phyloP scores from a whole-genome alignment of 257 asterid genomes.

The Eucommia ulmoides region DNA sequence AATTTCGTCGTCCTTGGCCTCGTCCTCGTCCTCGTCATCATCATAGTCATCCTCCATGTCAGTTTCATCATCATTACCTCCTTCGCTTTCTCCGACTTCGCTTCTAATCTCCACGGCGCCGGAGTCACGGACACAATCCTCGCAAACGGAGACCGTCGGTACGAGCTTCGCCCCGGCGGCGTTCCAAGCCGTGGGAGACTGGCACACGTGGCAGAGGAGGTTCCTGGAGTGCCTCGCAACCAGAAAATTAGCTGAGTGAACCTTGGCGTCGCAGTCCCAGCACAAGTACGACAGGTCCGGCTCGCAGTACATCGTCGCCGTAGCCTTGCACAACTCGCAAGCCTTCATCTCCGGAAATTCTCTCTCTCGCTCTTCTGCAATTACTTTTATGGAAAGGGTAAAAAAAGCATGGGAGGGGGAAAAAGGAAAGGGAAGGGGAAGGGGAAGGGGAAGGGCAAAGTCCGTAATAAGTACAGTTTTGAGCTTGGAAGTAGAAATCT shows the following conservation, averaged over 20 bases:
- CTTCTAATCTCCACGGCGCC: background rate
- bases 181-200: slow-evolving; percentile 52
- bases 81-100: slow-evolving; percentile 6
- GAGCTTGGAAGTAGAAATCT: too few relatives aligned
- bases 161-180: slow-evolving; percentile 50
- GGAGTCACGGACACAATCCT: slow-evolving; percentile 15
- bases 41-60: slow-evolving; percentile 12
- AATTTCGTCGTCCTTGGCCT: background rate
- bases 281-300: slow-evolving; percentile 69
- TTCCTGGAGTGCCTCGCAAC: slow-evolving; percentile 66
- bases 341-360: slow-evolving; percentile 18
- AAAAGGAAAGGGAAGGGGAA: too few relatives aligned
- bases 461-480: too few relatives aligned
- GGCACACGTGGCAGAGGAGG: slow-evolving; percentile 61
- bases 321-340: slow-evolving; percentile 49
- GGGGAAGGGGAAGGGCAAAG: too few relatives aligned
- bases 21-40: slow-evolving; percentile 10
- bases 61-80: slow-evolving; percentile 4
- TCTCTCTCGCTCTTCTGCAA: too few relatives aligned
- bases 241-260: slow-evolving; percentile 72
- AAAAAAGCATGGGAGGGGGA: too few relatives aligned
- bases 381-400: too few relatives aligned
- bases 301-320: slow-evolving; percentile 55
- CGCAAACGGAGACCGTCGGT: slow-evolving; percentile 41
- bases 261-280: slow-evolving; percentile 73